Evolutionary conservation across 1,284 basidiomycete genomes (phyloP).

Genomic region (Filobasidium uniguttulatum): DNA sequence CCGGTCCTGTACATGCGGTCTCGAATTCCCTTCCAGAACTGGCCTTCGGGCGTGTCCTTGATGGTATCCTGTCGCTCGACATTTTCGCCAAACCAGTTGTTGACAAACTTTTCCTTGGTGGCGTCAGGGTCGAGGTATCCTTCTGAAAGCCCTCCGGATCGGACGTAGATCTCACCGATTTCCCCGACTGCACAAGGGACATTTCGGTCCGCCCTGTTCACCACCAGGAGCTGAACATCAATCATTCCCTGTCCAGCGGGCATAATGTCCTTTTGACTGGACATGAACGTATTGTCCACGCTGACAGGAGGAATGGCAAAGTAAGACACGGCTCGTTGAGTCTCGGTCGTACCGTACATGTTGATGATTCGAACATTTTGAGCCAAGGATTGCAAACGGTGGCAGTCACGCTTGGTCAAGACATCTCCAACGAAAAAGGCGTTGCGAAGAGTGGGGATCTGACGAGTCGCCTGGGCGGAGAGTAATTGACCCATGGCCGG

Average conservation of each 20-base stretch:
- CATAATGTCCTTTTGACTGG: conserved; percentile 95
- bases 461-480: conserved; percentile 80
- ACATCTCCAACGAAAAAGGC: conserved; percentile 99
- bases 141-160: conserved; percentile 89
- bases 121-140: conserved; percentile 81
- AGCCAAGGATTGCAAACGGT: conserved; percentile 84
- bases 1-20: conserved; percentile 98
- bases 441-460: conserved; percentile 73
- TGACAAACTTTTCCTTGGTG: conserved; percentile 78
- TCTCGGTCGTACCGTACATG: conserved; percentile 99
- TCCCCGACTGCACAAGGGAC: conserved; percentile 89
- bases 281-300: conserved; percentile 75
- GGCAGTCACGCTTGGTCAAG: conserved; percentile 94
- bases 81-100: conserved; percentile 69
- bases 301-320: conserved; percentile 81
- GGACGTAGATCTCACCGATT: conserved; percentile 96
- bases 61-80: conserved; percentile 57
- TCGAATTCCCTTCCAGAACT: conserved; percentile 89
- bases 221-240: conserved; percentile 92
- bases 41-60: conserved; percentile 50
- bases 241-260: conserved; percentile 96
- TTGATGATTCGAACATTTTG: conserved; percentile 90
- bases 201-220: conserved; percentile 81
- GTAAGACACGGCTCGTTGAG: conserved; percentile 96
- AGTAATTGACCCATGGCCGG: conserved; percentile 76